Conservation (phyloP, 2,329 filamentous ascomycete genomes). For the Colletotrichum zoysiae region DNA sequence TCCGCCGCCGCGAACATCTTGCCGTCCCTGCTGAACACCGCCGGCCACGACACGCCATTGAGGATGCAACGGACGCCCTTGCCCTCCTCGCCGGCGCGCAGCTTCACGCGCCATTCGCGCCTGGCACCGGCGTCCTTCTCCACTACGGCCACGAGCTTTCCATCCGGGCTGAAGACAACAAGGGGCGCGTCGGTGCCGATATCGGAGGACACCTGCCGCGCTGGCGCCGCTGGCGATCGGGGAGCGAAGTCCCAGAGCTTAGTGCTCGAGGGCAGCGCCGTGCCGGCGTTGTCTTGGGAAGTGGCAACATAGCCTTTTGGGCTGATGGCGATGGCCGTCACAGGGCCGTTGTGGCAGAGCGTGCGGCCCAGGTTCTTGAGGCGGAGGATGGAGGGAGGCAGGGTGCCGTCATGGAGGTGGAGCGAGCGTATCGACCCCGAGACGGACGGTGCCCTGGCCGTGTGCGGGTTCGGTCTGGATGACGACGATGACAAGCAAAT, state of each 20-base stretch:
- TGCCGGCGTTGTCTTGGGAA: constrained; percentile 18
- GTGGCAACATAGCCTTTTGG: constrained; percentile 22
- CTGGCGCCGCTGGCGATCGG: background rate
- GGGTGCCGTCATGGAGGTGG: constrained; percentile 20
- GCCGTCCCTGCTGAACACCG: constrained; percentile 18
- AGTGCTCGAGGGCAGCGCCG: constrained; percentile 2
- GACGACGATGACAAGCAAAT: background rate
- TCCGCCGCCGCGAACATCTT: constrained; percentile 26
- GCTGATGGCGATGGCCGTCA: constrained; percentile 24
- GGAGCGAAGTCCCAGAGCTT: constrained; percentile 25
- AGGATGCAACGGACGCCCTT: constrained; percentile 9
- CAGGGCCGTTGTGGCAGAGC: background rate
- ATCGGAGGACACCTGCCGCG: constrained; percentile 12
- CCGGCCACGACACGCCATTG: constrained; percentile 10
- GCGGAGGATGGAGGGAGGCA: constrained; percentile 21
- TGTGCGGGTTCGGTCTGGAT: background rate
- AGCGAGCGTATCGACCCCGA: constrained; percentile 23
- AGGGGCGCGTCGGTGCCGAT: constrained; percentile 3
- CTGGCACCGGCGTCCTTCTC: constrained; percentile 13
- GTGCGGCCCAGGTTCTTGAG: constrained; percentile 7
- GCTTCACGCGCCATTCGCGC: constrained; percentile 16
- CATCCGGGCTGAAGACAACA: constrained; percentile 25
- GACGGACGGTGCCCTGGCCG: constrained; percentile 8
- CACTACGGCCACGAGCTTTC: constrained; percentile 3
- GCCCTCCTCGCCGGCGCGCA: constrained; percentile 14